A percentile compares a stretch with the other conserved stretches of the same genome.
These are phyloP conservation scores for Danielia oregonensis DNA, from an alignment of 805 yeast genomes.

Conservation along the genomic window DNA sequence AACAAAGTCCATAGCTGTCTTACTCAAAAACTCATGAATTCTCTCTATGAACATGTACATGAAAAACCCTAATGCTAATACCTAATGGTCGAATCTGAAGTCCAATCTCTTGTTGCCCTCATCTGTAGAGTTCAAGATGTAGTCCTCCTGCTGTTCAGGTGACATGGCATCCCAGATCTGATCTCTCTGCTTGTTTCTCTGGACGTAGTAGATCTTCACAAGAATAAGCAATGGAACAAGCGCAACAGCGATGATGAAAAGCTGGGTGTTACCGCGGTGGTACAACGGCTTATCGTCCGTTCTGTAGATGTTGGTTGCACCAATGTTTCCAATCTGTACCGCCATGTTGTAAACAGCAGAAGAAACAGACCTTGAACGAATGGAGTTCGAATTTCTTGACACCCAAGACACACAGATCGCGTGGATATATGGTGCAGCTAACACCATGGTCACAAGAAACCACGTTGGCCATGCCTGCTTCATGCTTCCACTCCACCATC, in stretches of 20 bases:
- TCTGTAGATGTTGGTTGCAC: constrained; percentile 55
- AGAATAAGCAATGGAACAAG: constrained; percentile 15
- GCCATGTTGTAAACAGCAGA: constrained; percentile 64
- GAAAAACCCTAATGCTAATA: too few relatives aligned
- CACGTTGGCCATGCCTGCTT: constrained; percentile 40
- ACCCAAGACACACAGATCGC: constrained; percentile 58
- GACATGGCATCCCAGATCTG: constrained; percentile 49
- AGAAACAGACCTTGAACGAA: constrained; percentile 60
- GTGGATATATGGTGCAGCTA: constrained; percentile 49
- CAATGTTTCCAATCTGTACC: constrained; percentile 55
- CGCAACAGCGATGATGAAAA: constrained; percentile 30
- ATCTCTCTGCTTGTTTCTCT: constrained; percentile 43
- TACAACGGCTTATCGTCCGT: constrained; percentile 57
- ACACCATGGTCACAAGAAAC: constrained; percentile 31
- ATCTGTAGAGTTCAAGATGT: constrained; percentile 44
- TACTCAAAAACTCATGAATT: too few relatives aligned
- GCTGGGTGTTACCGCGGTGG: constrained; percentile 49
- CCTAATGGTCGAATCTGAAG: constrained; percentile 30
- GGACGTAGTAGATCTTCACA: constrained; percentile 35
- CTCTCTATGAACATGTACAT: too few relatives aligned
- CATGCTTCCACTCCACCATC: constrained; percentile 42
- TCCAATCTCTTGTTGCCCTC: constrained; percentile 60
- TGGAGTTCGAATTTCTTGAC: constrained; percentile 59
- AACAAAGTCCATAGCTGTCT: too few relatives aligned
- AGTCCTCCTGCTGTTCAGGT: constrained; percentile 46